Percentiles rank a stretch among this genome's conserved stretches.
phyloP scores from a whole-genome alignment of 192 early-diverging fungal species.

The Pilaira anomala region DNA sequence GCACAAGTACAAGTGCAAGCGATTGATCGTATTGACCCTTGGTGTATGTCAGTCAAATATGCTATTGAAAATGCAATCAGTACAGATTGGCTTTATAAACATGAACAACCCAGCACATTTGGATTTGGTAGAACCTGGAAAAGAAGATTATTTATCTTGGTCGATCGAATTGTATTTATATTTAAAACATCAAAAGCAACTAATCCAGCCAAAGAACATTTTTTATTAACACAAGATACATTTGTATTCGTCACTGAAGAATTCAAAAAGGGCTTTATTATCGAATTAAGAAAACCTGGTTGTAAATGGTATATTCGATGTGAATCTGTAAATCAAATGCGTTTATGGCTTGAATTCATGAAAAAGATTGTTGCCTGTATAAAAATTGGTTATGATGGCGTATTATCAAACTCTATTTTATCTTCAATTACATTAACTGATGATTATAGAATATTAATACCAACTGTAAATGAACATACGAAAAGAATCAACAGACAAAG shows the following conservation, averaged over 20 bases:
- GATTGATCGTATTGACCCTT: conserved; percentile 6
- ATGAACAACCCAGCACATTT: conserved; percentile 22
- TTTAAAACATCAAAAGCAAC: conserved; percentile 30
- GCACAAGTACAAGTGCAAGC: too few species aligned
- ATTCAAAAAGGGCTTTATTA: conserved; percentile 34
- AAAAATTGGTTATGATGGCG: conserved; percentile 19
- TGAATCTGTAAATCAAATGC: conserved; percentile 25
- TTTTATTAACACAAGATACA: conserved; percentile 29
- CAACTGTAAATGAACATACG: not conserved
- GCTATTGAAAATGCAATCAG: conserved; percentile 15
- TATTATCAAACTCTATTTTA: conserved; percentile 6
- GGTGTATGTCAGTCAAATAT: conserved; percentile 26
- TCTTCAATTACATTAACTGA: conserved; percentile 15
- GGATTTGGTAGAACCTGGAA: conserved; percentile 32
- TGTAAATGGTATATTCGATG: conserved; percentile 28
- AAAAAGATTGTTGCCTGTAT: conserved; percentile 31
- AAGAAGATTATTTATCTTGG: conserved; percentile 21
- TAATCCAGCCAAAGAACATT: conserved; percentile 18
- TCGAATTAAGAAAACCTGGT: conserved; percentile 34
- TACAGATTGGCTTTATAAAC: conserved; percentile 20
- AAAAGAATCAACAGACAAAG: conserved; percentile 5
- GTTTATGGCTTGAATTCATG: conserved; percentile 24
- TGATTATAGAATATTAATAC: conserved; percentile 15
- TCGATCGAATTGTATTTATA: conserved; percentile 23
- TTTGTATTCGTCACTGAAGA: conserved; percentile 36